Evolutionary conservation across 306 rosid genomes (phyloP).

Genomic region (Arachis hypogaea): DNA sequence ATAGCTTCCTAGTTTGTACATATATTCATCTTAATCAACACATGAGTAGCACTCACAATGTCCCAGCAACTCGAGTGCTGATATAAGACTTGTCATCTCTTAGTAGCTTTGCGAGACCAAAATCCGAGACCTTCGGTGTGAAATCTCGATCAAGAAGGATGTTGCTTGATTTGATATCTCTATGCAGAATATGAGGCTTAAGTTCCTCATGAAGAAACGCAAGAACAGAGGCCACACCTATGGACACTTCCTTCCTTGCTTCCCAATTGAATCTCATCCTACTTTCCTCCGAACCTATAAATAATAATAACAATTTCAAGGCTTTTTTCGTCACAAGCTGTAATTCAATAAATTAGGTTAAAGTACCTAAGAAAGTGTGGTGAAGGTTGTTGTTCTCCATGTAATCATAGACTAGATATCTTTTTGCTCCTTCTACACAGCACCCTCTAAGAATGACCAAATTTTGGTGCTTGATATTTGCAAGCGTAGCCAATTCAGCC

Average conservation of each 20-base stretch:
- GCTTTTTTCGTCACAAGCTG: not conserved
- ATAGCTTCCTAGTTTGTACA: too few relatives aligned
- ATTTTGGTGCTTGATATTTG: conserved; percentile 67
- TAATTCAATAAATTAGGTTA: not conserved
- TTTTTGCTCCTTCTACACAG: conserved; percentile 62
- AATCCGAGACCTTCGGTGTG: conserved; percentile 73
- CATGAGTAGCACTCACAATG: conserved; percentile 59
- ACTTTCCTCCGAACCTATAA: conserved; percentile 55
- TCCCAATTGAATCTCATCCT: conserved; percentile 70
- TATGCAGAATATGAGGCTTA: conserved; percentile 68
- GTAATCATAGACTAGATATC: conserved; percentile 80
- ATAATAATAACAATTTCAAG: not conserved
- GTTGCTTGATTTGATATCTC: conserved; percentile 81
- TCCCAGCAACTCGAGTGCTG: conserved; percentile 83
- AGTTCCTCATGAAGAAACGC: conserved; percentile 73
- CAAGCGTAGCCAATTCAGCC: conserved; percentile 70
- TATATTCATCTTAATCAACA: too few relatives aligned
- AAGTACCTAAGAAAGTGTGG: conserved; percentile 59
- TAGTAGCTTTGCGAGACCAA: conserved; percentile 69
- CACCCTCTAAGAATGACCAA: conserved; percentile 72
- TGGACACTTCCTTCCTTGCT: conserved; percentile 51
- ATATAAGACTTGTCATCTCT: conserved; percentile 59
- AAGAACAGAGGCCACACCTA: conserved; percentile 77
- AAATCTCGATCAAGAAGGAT: conserved; percentile 76
- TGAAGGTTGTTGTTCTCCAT: conserved; percentile 77